phyloP scores from a whole-genome alignment of 805 yeast genomes.

The Kazachstania taianensis region DNA sequence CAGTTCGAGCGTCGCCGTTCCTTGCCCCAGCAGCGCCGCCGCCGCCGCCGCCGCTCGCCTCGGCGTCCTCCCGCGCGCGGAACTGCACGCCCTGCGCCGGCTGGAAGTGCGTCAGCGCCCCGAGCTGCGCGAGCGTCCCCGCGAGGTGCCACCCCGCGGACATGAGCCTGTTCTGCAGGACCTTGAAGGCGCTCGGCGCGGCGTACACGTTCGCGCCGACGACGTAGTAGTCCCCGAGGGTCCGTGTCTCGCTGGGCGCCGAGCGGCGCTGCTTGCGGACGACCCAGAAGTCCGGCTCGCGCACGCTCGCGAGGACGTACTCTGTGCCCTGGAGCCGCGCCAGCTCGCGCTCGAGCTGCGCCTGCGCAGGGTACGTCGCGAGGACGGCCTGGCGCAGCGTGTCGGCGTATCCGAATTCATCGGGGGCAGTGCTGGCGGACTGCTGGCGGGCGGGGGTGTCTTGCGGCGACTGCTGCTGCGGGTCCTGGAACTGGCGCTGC shows the following conservation, averaged over 20 bases:
- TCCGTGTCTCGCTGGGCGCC: conserved; percentile 31
- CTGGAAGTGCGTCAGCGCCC: conserved; percentile 42
- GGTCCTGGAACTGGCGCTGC: conserved; percentile 69
- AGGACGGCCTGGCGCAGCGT: conserved; percentile 18
- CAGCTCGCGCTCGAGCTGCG: conserved; percentile 45
- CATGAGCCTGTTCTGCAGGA: conserved; percentile 60
- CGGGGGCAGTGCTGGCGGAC: not conserved
- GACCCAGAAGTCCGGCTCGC: conserved; percentile 92
- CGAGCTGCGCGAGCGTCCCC: conserved; percentile 38
- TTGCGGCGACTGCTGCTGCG: not conserved
- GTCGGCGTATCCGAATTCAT: conserved; percentile 15
- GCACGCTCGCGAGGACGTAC: conserved; percentile 58
- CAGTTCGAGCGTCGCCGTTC: conserved; percentile 7
- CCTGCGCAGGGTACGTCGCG: conserved; percentile 22
- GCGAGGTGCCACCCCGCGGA: conserved; percentile 36
- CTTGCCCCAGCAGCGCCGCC: conserved; percentile 3
- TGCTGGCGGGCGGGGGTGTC: not conserved
- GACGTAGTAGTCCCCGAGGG: conserved; percentile 72
- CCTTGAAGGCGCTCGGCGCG: conserved; percentile 69
- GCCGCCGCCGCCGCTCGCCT: conserved; percentile 6
- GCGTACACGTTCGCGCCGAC: conserved; percentile 88
- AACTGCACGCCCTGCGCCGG: conserved; percentile 45
- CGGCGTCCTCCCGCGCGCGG: conserved; percentile 2
- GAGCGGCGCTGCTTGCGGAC: conserved; percentile 69
- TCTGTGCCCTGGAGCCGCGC: conserved; percentile 77